phyloP scores from a whole-genome alignment of 140 eudicot genomes.

The Erigeron philadelphicus region DNA sequence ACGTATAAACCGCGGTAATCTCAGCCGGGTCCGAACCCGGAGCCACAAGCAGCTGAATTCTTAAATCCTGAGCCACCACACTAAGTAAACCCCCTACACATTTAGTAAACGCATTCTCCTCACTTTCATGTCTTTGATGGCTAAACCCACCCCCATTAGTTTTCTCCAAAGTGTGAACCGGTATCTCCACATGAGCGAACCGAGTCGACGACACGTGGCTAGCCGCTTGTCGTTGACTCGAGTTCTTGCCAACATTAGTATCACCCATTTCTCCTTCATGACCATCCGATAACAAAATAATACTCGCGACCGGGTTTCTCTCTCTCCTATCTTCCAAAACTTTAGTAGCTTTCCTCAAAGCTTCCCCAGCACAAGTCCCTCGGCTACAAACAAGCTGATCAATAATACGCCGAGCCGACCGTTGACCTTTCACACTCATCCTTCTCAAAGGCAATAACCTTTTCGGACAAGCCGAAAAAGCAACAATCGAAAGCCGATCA shows the following conservation, averaged over 20 bases:
- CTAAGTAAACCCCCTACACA: slow-evolving; percentile 79
- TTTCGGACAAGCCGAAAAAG: slow-evolving; percentile 55
- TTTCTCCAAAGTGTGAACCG: slow-evolving; percentile 51
- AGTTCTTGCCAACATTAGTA: background rate
- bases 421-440: slow-evolving; percentile 73
- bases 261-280: slow-evolving; percentile 44
- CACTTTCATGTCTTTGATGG: slow-evolving; percentile 9
- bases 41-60: slow-evolving; percentile 49
- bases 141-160: slow-evolving; percentile 30
- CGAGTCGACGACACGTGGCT: slow-evolving; percentile 59
- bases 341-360: slow-evolving; percentile 60
- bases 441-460: slow-evolving; percentile 58
- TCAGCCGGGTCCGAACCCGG: slow-evolving; percentile 84
- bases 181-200: slow-evolving; percentile 82
- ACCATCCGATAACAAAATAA: slow-evolving; percentile 71
- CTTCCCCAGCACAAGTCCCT: slow-evolving; percentile 60
- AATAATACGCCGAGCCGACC: slow-evolving; percentile 65
- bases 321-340: slow-evolving; percentile 80
- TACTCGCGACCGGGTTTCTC: slow-evolving; percentile 75
- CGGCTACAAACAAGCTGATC: slow-evolving; percentile 60
- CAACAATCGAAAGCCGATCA: slow-evolving; percentile 74
- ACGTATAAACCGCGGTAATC: slow-evolving; percentile 73
- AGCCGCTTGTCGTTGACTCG: slow-evolving; percentile 33
- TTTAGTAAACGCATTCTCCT: slow-evolving; percentile 65
- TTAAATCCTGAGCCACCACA: slow-evolving; percentile 77